phyloP scores from a whole-genome alignment of 306 rosid species.

The Rosa rugosa region DNA sequence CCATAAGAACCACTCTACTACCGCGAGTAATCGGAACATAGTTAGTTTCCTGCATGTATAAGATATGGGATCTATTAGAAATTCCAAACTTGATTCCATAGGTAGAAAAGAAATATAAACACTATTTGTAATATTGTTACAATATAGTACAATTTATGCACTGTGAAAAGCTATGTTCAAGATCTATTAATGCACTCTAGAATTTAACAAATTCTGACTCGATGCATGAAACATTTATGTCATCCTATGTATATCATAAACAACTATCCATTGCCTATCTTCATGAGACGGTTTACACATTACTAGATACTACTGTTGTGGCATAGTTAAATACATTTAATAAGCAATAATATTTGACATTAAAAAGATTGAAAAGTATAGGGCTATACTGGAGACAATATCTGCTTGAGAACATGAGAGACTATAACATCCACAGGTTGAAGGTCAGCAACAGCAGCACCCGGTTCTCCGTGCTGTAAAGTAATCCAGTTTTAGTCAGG shows the following conservation, averaged over 20 bases:
- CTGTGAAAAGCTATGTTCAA: background rate
- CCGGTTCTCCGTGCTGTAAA: slow-evolving; percentile 94
- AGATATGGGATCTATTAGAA: slow-evolving; percentile 14
- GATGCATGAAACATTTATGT: background rate
- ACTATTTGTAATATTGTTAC: background rate
- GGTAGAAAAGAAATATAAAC: background rate
- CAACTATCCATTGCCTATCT: background rate
- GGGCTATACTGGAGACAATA: slow-evolving; percentile 69
- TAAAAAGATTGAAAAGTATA: slow-evolving; percentile 20
- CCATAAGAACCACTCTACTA: slow-evolving; percentile 82
- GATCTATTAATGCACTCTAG: background rate
- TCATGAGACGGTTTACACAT: background rate
- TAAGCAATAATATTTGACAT: background rate
- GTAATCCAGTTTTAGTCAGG: slow-evolving; percentile 31
- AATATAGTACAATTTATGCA: background rate
- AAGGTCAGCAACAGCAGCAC: slow-evolving; percentile 78
- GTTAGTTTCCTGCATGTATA: slow-evolving; percentile 69
- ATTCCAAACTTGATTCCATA: background rate
- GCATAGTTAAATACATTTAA: background rate
- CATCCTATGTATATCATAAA: background rate
- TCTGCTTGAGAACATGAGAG: slow-evolving; percentile 80
- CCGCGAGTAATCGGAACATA: slow-evolving; percentile 92
- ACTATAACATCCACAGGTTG: slow-evolving; percentile 87
- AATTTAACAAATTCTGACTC: background rate
- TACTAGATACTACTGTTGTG: background rate